Percentiles rank a stretch among this genome's conserved stretches.
phyloP scores from a whole-genome alignment of 805 yeast species.

The Ogataea pini region DNA sequence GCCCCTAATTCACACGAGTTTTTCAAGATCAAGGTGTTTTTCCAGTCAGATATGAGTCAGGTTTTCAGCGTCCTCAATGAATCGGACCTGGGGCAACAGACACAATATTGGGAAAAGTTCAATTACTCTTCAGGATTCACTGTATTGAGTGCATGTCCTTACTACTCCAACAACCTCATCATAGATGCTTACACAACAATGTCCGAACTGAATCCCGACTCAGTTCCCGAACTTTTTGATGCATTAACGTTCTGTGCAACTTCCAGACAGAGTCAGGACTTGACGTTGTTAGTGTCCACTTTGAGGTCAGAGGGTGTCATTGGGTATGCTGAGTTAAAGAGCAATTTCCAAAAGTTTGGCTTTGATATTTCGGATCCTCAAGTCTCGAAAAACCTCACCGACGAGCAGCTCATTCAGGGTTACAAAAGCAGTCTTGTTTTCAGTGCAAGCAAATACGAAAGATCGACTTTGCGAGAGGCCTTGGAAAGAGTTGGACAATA shows the following conservation, averaged over 20 bases:
- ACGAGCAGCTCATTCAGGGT: conserved; percentile 30
- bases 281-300: conserved; percentile 46
- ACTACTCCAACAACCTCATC: conserved; percentile 51
- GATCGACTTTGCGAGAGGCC: conserved; percentile 39
- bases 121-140: conserved; percentile 35
- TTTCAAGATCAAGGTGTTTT: conserved; percentile 20
- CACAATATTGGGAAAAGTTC: conserved; percentile 27
- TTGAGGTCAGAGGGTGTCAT: conserved; percentile 52
- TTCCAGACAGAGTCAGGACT: conserved; percentile 45
- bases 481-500: conserved; percentile 40
- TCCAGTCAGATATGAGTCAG: conserved; percentile 21
- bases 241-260: conserved; percentile 53
- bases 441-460: conserved; percentile 25
- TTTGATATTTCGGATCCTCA: conserved; percentile 28
- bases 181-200: conserved; percentile 48
- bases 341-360: conserved; percentile 31
- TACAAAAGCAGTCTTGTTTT: conserved; percentile 30
- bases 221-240: conserved; percentile 57
- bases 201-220: conserved; percentile 42
- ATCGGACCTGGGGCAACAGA: conserved; percentile 24
- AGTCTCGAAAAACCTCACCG: conserved; percentile 22
- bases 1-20: conserved; percentile 24
- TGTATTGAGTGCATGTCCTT: conserved; percentile 48
- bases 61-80: conserved; percentile 30
- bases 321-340: conserved; percentile 47